phyloP scores from a whole-genome alignment of 768 basidiomycete species.

The Trametes cinnabarina region DNA sequence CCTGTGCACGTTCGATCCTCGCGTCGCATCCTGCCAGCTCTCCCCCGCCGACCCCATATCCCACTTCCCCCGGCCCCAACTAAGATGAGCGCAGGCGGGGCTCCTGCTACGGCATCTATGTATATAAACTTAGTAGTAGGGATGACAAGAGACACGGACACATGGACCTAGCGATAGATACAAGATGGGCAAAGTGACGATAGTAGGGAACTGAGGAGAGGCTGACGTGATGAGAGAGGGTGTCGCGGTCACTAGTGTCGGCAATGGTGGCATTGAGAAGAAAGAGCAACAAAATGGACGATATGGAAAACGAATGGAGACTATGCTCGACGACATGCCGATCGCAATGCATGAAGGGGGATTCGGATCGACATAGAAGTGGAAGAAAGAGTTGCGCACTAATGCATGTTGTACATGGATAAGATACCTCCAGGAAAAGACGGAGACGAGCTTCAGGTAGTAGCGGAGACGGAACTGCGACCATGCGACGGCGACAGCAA shows the following conservation, averaged over 20 bases:
- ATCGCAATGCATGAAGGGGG: not conserved
- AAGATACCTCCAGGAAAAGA: constrained; percentile 23
- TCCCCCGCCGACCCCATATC: no score
- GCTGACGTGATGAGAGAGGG: no score
- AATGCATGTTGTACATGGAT: constrained; percentile 31
- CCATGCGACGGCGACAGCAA: constrained; percentile 26
- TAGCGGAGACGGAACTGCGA: constrained; percentile 22
- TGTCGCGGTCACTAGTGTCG: constrained; percentile 17
- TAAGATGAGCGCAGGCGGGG: no score
- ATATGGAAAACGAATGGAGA: not conserved
- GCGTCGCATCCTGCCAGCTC: no score
- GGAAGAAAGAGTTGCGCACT: constrained; percentile 22
- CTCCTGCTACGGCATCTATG: constrained; percentile 16
- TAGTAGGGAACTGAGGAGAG: not conserved
- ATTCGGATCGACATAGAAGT: constrained; percentile 4
- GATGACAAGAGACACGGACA: constrained; percentile 11
- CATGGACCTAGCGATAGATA: constrained; percentile 20
- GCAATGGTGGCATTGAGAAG: not conserved
- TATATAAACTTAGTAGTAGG: constrained; percentile 20
- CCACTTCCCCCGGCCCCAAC: not conserved
- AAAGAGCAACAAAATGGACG: not conserved
- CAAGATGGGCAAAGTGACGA: constrained; percentile 15
- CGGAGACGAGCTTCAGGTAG: constrained; percentile 21
- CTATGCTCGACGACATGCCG: not conserved
- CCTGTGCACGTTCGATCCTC: not conserved